phyloP scores from a whole-genome alignment of 2,329 filamentous ascomycete species.

The Diaporthe australafricana region DNA sequence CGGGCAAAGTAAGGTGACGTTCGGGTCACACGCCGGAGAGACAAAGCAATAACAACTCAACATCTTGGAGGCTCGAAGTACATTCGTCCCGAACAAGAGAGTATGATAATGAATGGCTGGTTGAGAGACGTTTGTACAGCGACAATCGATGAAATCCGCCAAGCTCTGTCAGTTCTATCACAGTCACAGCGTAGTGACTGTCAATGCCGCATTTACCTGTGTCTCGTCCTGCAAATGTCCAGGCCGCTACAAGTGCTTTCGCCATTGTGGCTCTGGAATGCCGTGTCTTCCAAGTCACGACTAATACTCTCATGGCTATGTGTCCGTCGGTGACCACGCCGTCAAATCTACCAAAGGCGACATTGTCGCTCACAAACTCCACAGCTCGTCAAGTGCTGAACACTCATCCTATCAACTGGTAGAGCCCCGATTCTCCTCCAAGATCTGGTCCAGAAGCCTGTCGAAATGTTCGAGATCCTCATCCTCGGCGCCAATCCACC shows the following conservation, averaged over 20 bases:
- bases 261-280: not conserved
- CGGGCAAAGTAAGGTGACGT: not conserved
- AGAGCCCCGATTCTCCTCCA: not conserved
- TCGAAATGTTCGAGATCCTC: not conserved
- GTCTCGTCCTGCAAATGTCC: slow-evolving; percentile 6
- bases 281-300: not conserved
- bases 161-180: not conserved
- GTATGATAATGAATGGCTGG: not conserved
- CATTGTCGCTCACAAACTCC: not conserved
- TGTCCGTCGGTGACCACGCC: not conserved
- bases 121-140: not conserved
- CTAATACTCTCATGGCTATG: not conserved
- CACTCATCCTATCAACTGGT: not conserved
- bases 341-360: not conserved
- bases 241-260: not conserved
- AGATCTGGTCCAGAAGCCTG: not conserved
- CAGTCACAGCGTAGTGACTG: not conserved
- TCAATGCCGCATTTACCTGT: not conserved
- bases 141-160: not conserved
- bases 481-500: not conserved
- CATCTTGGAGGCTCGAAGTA: not conserved
- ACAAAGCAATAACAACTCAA: not conserved
- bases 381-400: not conserved
- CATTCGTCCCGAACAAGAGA: not conserved
- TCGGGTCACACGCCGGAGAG: not conserved